Conservation (phyloP, 73 alveolate genomes). For the Paramecium sexaurelia region DNA sequence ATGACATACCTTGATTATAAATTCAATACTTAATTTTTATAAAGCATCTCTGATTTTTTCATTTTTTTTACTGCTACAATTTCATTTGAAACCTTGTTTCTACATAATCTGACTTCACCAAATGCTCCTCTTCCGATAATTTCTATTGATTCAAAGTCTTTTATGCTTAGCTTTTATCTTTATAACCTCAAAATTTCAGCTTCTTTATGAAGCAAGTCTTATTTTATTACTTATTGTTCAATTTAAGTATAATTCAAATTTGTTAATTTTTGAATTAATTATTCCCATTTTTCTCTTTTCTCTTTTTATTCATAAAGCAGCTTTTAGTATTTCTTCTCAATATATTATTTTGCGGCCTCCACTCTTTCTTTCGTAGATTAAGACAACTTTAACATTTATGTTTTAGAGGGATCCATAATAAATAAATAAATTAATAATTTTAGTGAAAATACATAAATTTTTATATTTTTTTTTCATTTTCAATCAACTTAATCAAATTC, state of each 20-base stretch:
- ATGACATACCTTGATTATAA: slow-evolving; percentile 31
- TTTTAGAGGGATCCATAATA: background rate
- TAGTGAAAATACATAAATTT: background rate
- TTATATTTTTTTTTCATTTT: background rate
- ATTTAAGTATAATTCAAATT: slow-evolving; percentile 61
- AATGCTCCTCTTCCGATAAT: slow-evolving; percentile 91
- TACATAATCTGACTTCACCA: slow-evolving; percentile 85
- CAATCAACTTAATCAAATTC: background rate
- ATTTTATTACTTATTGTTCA: slow-evolving; percentile 71
- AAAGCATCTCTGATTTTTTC: slow-evolving; percentile 79
- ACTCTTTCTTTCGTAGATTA: slow-evolving; percentile 37
- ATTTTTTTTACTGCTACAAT: slow-evolving; percentile 75
- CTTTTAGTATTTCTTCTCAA: slow-evolving; percentile 51
- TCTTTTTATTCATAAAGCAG: slow-evolving; percentile 36
- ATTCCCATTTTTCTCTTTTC: slow-evolving; percentile 68
- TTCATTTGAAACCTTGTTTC: slow-evolving; percentile 63
- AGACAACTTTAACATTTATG: background rate
- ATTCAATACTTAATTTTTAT: slow-evolving; percentile 69
- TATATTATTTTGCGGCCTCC: slow-evolving; percentile 58
- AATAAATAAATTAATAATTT: background rate
- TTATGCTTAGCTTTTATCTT: slow-evolving; percentile 64
- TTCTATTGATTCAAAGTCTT: slow-evolving; percentile 77
- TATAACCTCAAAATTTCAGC: slow-evolving; percentile 65
- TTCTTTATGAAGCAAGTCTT: slow-evolving; percentile 72
- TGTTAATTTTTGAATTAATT: slow-evolving; percentile 65